Conservation (phyloP, 1,284 basidiomycete species). For the Rhodotorula sp. region DNA sequence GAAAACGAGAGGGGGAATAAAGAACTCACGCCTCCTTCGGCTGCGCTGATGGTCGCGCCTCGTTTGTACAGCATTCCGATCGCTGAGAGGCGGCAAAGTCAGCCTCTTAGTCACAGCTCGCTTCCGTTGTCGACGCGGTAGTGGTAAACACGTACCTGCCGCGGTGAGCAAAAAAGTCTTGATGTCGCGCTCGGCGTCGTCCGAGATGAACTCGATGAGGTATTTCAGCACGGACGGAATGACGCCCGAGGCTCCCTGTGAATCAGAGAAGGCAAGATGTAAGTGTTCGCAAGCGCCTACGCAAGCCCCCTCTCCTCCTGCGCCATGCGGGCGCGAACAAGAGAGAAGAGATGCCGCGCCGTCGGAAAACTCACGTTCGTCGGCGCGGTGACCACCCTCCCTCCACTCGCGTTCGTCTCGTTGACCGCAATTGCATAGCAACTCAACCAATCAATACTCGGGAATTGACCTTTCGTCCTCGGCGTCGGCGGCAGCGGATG, state of each 20-base stretch:
- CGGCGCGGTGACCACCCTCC: constrained; percentile 90
- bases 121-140: constrained; percentile 1
- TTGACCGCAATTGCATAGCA: constrained; percentile 60
- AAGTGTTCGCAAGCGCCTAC: too few species aligned
- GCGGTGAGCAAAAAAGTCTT: constrained; percentile 83
- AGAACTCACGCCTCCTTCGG: constrained; percentile 67
- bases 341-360: constrained; percentile 7
- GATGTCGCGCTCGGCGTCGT: constrained; percentile 81
- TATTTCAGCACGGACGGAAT: constrained; percentile 75
- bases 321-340: neutral
- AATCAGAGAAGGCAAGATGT: neutral
- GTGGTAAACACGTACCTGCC: constrained; percentile 61
- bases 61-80: constrained; percentile 97
- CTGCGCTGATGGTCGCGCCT: constrained; percentile 92
- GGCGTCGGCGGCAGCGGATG: constrained; percentile 79
- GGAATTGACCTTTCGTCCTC: constrained; percentile 71
- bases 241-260: constrained; percentile 64
- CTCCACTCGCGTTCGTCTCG: constrained; percentile 81
- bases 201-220: constrained; percentile 82
- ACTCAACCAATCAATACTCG: constrained; percentile 87
- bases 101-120: constrained; percentile 17
- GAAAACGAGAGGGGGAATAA: neutral
- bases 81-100: constrained; percentile 55
- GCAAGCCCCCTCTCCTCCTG: neutral
- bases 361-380: constrained; percentile 61